Conservation (phyloP, 1,284 basidiomycete species). For the Apiotrichum porosum region DNA sequence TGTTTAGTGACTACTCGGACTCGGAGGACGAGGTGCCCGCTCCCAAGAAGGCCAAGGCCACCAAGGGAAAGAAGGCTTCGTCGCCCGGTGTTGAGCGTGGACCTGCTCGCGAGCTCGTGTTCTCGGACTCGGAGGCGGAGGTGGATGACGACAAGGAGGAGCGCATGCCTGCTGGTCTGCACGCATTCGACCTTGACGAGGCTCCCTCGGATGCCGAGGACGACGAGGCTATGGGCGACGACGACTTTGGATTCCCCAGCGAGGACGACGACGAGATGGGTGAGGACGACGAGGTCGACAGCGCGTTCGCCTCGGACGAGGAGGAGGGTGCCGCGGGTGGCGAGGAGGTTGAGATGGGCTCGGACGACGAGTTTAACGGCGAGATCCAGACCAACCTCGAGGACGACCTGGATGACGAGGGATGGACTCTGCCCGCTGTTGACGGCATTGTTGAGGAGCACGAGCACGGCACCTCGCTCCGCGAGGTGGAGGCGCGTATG, state of each 20-base stretch:
- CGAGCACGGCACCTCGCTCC: constrained; percentile 62
- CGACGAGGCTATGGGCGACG: constrained; percentile 50
- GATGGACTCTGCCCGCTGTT: constrained; percentile 73
- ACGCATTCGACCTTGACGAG: constrained; percentile 48
- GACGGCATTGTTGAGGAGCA: constrained; percentile 79
- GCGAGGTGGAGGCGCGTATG: constrained; percentile 82
- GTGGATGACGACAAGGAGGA: constrained; percentile 48
- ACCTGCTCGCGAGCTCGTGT: constrained; percentile 60
- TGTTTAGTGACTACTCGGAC: constrained; percentile 39
- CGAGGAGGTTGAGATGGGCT: constrained; percentile 21
- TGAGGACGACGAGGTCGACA: constrained; percentile 53
- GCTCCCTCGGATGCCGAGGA: constrained; percentile 37
- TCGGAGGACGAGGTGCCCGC: constrained; percentile 49
- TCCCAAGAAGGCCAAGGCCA: constrained; percentile 59
- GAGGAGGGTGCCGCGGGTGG: constrained; percentile 30
- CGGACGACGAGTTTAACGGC: constrained; percentile 42
- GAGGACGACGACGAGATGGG: constrained; percentile 52
- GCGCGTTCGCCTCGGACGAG: constrained; percentile 34
- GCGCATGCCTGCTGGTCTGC: constrained; percentile 40
- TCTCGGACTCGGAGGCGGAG: constrained; percentile 58
- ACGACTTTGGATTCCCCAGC: constrained; percentile 45
- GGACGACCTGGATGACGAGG: constrained; percentile 60
- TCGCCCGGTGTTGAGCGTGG: constrained; percentile 37
- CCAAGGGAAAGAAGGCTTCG: constrained; percentile 41
- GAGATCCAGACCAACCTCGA: constrained; percentile 50